Evolutionary conservation across 2,329 filamentous ascomycete genomes (phyloP), one percentile per base, ranked within the genome.

Genomic region (Exserohilum turcica): DNA sequence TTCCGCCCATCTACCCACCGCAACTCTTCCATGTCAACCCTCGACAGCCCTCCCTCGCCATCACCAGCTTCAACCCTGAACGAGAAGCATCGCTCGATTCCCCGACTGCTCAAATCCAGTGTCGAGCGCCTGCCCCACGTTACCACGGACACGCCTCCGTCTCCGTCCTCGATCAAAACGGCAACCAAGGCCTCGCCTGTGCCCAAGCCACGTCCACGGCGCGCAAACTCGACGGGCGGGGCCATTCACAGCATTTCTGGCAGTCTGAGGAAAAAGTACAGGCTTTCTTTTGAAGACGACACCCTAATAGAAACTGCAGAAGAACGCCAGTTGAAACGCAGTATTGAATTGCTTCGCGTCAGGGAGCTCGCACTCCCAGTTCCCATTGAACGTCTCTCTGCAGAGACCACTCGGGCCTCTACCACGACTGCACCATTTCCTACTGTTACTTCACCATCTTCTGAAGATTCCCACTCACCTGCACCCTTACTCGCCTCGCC

Each of bases 141-240:
- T 19, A 43, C 27, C 29, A 59, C 57, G 2, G 60, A 58, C 1
- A 12, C 58, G 6, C 49, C 63, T 7, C 33, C 59, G 8, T 61
- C 68, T n/a, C 66, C 67, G 10, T 46, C 58, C 2, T 63, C 66
- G 9, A 59, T 60, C 3, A 61, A 54, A 16, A 52, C 56, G 7
- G 57, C 64, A 7, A 59, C 59, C 10, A 46, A 48, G 27, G 57
- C 65, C 4, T 65, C 65, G 6, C 63, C 70, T 3, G 48, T 48
- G 0, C 27, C 59, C 12, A 70, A 65, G 38, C 67, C 67, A 15
- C 71, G 71, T 19, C 43, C 65, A 8, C 66, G 70, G 24, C 67
- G 72, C 27, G 68, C 72, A 12, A 72, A 73, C 19, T 72, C 72
- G 5, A 71, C 67, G 8, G 72, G 70, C 27, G 69, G 65, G 10